A percentile compares a stretch with the other conserved stretches of the same genome.
Evolutionary conservation across 1,284 basidiomycete genomes (phyloP).

Genomic region (Macrocystidia cucumis): DNA sequence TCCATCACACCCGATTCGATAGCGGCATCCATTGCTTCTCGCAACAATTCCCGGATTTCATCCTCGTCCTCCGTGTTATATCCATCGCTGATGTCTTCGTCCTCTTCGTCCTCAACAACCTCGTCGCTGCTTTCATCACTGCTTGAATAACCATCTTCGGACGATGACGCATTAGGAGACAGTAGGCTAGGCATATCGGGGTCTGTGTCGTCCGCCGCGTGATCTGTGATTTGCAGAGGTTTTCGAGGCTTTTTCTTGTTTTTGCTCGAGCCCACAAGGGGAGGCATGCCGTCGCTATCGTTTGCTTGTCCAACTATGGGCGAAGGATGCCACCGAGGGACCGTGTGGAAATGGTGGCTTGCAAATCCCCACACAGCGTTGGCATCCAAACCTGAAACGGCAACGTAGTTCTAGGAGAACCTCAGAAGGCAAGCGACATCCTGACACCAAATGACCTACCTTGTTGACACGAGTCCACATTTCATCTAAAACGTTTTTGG

Average conservation of each 20-base stretch:
- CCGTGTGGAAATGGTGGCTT: conserved; percentile 41
- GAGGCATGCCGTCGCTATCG: conserved; percentile 23
- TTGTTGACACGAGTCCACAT: conserved; percentile 60
- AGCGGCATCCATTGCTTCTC: conserved; percentile 66
- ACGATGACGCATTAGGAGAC: conserved; percentile 51
- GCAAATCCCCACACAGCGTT: conserved; percentile 59
- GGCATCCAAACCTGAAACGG: conserved; percentile 39
- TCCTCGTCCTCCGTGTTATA: conserved; percentile 69
- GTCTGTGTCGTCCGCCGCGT: conserved; percentile 28
- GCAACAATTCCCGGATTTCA: conserved; percentile 45
- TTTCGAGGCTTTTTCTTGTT: conserved; percentile 25
- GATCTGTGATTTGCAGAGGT: conserved; percentile 41
- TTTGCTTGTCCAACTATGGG: conserved; percentile 14
- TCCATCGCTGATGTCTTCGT: conserved; percentile 29
- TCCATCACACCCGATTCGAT: conserved; percentile 49
- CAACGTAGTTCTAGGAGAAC: conserved; percentile 48
- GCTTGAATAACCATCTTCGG: conserved; percentile 23
- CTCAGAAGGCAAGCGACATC: conserved; percentile 1
- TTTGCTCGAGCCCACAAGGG: conserved; percentile 12
- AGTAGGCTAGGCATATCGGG: conserved; percentile 58
- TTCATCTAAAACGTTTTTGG: conserved; percentile 37
- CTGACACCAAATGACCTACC: conserved; percentile 31
- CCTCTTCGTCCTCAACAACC: conserved; percentile 26
- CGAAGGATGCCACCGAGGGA: conserved; percentile 53
- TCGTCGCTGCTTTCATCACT: conserved; percentile 30